A percentile compares a stretch with the other conserved stretches of the same genome.
Conservation (phyloP, 1,284 basidiomycete genomes). For the Psilocybe mexicana region DNA sequence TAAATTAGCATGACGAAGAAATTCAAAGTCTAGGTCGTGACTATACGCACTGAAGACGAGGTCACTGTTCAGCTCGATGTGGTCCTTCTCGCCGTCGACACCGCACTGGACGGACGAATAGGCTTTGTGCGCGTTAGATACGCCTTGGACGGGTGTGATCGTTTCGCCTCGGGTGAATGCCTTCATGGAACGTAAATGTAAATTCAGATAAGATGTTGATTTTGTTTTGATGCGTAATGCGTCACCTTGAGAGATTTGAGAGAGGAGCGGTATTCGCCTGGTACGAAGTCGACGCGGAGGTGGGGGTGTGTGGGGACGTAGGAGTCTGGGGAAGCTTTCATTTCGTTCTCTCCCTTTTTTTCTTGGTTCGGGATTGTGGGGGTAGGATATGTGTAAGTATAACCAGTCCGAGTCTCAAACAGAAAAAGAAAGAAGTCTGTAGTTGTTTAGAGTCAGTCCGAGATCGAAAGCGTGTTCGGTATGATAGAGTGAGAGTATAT, state of each 20-base stretch:
- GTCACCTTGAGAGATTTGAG: slow-evolving; percentile 28
- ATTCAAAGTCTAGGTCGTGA: background rate
- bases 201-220: background rate
- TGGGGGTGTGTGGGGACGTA: slow-evolving; percentile 29
- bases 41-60: slow-evolving; percentile 51
- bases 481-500: no score
- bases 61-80: slow-evolving; percentile 65
- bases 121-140: slow-evolving; percentile 31
- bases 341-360: background rate
- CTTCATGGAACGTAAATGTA: slow-evolving; percentile 18
- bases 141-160: slow-evolving; percentile 30
- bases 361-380: no score
- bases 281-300: slow-evolving; percentile 31
- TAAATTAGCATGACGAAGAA: background rate
- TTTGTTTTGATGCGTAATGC: background rate
- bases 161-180: slow-evolving; percentile 36
- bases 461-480: no score
- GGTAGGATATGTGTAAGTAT: no score
- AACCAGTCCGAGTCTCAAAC: no score
- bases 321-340: slow-evolving; percentile 22
- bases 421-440: no score
- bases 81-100: slow-evolving; percentile 38
- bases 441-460: no score
- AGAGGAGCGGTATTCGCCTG: slow-evolving; percentile 31
- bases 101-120: slow-evolving; percentile 48